Evolutionary conservation across 139 green algal species (phyloP).

Genomic region (Gonium pectorale): DNA sequence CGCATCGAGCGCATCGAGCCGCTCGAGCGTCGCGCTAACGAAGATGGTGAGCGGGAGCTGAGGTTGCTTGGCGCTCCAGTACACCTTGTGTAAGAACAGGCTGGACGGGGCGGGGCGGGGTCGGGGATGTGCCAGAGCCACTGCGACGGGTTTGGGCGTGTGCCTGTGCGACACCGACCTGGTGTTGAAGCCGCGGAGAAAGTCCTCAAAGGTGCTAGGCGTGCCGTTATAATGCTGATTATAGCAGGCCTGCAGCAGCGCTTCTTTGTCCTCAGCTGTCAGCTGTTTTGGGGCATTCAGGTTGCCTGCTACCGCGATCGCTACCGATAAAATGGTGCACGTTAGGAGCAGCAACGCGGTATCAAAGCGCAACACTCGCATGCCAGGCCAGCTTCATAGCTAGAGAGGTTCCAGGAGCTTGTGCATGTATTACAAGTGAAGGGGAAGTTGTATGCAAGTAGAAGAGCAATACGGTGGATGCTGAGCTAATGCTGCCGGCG

Average conservation of each 20-base stretch:
- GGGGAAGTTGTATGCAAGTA: too few species aligned
- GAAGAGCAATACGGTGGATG: too few species aligned
- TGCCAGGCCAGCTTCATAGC: too few species aligned
- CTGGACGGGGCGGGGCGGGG: conserved; percentile 2
- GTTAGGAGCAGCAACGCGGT: too few species aligned
- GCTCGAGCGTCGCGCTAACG: conserved; percentile 50
- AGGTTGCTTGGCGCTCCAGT: conserved; percentile 36
- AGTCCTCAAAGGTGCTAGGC: conserved; percentile 21
- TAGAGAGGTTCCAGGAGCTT: too few species aligned
- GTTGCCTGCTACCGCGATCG: too few species aligned
- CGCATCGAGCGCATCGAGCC: conserved; percentile 52
- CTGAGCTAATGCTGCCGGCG: too few species aligned
- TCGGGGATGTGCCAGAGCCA: neutral
- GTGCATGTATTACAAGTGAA: too few species aligned
- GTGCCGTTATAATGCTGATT: conserved; percentile 32
- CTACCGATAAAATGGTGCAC: too few species aligned
- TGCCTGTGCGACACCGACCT: neutral
- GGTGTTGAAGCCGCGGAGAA: conserved; percentile 22
- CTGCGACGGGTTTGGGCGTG: neutral
- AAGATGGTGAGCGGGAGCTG: conserved; percentile 53
- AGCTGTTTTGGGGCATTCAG: too few species aligned
- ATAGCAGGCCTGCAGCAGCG: neutral
- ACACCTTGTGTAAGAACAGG: conserved; percentile 51
- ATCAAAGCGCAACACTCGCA: too few species aligned
- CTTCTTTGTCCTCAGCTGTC: conserved; percentile 10